Evolutionary conservation across 805 yeast species (phyloP).

Genomic region (Metschnikowia cerradonensis): DNA sequence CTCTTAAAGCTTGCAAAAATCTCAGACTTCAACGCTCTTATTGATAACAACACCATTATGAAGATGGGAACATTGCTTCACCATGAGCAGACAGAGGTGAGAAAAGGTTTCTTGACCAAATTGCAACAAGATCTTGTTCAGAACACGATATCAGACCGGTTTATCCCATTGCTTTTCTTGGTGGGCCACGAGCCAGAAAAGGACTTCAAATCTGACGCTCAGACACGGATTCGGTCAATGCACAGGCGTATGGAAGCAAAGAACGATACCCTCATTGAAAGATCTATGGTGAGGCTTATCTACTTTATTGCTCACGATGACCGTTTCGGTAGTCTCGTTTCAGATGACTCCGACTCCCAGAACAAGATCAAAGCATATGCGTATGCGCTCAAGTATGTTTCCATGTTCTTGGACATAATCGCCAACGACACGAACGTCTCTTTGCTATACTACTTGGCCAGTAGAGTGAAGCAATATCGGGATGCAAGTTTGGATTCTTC

Average conservation of each 20-base stretch:
- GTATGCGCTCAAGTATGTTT: slow-evolving; percentile 56
- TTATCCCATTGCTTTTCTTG: slow-evolving; percentile 64
- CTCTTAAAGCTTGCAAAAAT: slow-evolving; percentile 60
- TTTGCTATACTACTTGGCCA: slow-evolving; percentile 68
- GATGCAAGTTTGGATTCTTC: slow-evolving; percentile 46
- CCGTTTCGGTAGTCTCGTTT: slow-evolving; percentile 48
- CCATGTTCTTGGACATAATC: slow-evolving; percentile 56
- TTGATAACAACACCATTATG: slow-evolving; percentile 50
- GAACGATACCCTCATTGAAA: slow-evolving; percentile 54
- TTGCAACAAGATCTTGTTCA: slow-evolving; percentile 50
- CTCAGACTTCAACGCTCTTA: slow-evolving; percentile 47
- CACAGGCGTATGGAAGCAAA: slow-evolving; percentile 34
- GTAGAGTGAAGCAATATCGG: slow-evolving; percentile 72
- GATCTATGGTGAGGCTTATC: slow-evolving; percentile 60
- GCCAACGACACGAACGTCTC: slow-evolving; percentile 67
- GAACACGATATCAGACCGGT: slow-evolving; percentile 58
- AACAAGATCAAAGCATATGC: slow-evolving; percentile 32
- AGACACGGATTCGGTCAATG: slow-evolving; percentile 70
- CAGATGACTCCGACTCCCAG: slow-evolving; percentile 13
- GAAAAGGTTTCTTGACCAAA: slow-evolving; percentile 46
- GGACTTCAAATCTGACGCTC: slow-evolving; percentile 45
- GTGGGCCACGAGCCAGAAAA: slow-evolving; percentile 71
- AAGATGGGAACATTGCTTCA: slow-evolving; percentile 57
- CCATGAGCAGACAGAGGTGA: slow-evolving; percentile 59
- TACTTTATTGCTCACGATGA: slow-evolving; percentile 73